phyloP scores from a whole-genome alignment of 2,329 filamentous ascomycete species.

The Tolypocladium nubicola region DNA sequence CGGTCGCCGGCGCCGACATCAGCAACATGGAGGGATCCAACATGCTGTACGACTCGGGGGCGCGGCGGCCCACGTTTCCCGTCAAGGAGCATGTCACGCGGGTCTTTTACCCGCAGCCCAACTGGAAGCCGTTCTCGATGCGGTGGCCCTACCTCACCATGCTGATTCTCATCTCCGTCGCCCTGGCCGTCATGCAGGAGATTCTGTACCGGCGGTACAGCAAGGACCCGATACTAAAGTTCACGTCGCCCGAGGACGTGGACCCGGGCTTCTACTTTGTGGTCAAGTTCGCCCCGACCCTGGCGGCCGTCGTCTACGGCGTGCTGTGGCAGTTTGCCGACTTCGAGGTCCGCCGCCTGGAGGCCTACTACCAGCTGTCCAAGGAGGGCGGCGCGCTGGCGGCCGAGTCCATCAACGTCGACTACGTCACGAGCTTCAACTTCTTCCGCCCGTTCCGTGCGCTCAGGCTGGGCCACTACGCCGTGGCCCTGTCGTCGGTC shows the following conservation, averaged over 20 bases:
- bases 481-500: conserved; percentile 56
- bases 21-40: conserved; percentile 38
- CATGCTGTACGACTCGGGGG: conserved; percentile 14
- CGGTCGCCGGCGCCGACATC: conserved; percentile 35
- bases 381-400: conserved; percentile 49
- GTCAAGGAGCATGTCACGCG: conserved; percentile 26
- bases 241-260: conserved; percentile 39
- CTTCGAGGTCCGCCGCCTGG: conserved; percentile 55
- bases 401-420: conserved; percentile 59
- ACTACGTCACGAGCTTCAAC: conserved; percentile 60
- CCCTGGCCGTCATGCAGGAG: conserved; percentile 42
- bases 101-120: conserved; percentile 50
- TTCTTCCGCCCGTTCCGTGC: conserved; percentile 56
- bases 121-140: conserved; percentile 60
- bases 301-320: conserved; percentile 50
- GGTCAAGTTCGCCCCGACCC: conserved; percentile 53
- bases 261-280: conserved; percentile 43
- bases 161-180: conserved; percentile 43
- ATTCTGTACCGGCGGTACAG: conserved; percentile 40
- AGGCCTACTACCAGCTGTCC: conserved; percentile 57
- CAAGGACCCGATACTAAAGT: conserved; percentile 34
- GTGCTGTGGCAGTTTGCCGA: conserved; percentile 57
- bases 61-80: conserved; percentile 27
- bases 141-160: conserved; percentile 46
- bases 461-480: conserved; percentile 52